Evolutionary conservation across 2,329 filamentous ascomycete genomes (phyloP), one percentile per base, ranked within the genome.

Genomic region (Cryphonectria parasitica): DNA sequence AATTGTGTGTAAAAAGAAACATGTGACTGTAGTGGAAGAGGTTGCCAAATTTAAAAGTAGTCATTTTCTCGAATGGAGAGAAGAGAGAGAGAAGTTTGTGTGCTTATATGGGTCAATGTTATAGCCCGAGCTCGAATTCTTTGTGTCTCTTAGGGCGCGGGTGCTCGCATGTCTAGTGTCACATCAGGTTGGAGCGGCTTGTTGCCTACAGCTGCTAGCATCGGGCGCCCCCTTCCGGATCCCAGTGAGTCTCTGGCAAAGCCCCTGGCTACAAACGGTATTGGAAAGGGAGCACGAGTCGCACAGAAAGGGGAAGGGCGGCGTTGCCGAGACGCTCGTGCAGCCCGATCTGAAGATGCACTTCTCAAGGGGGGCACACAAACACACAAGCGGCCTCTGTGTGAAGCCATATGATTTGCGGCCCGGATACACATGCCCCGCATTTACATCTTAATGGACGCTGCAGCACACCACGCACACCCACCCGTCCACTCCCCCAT

Each of bases 401-500:
- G 22, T 15, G 11, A 17, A 31, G 36, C 10, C n/a, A n/a, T 28
- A 45, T n/a, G n/a, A 25, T 45, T 17, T 62, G 31, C 36, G 17
- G n/a, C 60, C 22, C 39, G 25, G 39, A 39, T 64, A 43, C 39
- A 60, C 62, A 54, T 70, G 70, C 54, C 68, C 66, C 62, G 63
- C 66, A 70, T 45, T 68, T 43, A 61, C n/a, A 8, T 52, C 17
- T 10, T 8, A 61, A 31, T 52, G 49, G 56, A 39, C 56, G 64
- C 31, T 61, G 52, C 58, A 69, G 67, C 69, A 69, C 69, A 68
- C 69, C 43, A 49, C 67, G 67, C 69, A 69, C 69, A 68, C 69
- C 43, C 66, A 66, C 64, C 61, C 36, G 22, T 17, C 8, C 36
- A 19, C 6, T 31, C 2, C 36, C 15, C 17, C 58, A 36, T 34